Conservation (phyloP, 1,139 yeast species). For the Eremothecium coryli region DNA sequence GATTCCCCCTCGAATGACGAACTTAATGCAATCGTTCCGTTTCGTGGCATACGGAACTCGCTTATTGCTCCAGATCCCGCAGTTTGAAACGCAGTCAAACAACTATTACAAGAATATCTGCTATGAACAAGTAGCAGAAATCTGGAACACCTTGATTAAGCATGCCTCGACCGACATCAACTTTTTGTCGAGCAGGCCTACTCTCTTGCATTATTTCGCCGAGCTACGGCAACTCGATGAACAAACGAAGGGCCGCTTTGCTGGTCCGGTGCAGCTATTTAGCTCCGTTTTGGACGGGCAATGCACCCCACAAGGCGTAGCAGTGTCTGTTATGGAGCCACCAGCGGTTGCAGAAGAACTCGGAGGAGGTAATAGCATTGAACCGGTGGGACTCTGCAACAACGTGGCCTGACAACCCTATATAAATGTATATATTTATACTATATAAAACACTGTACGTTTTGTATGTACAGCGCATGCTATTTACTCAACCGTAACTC, state of each 20-base stretch:
- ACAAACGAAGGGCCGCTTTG: constrained; percentile 43
- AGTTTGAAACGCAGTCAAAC: constrained; percentile 60
- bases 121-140: constrained; percentile 68
- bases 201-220: constrained; percentile 38
- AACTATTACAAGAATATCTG: constrained; percentile 67
- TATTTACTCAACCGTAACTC: too few relatives aligned
- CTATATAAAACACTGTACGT: constrained; percentile 3
- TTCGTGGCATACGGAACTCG: constrained; percentile 62
- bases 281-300: constrained; percentile 16
- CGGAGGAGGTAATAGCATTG: neutral
- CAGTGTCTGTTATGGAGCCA: constrained; percentile 5
- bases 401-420: constrained; percentile 7
- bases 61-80: constrained; percentile 60
- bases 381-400: constrained; percentile 8
- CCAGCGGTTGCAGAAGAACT: constrained; percentile 7
- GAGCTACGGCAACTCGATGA: constrained; percentile 55
- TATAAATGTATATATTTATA: neutral
- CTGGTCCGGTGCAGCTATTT: constrained; percentile 40
- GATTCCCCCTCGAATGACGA: constrained; percentile 64
- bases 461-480: too few relatives aligned
- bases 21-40: constrained; percentile 41
- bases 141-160: constrained; percentile 59
- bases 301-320: neutral
- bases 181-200: constrained; percentile 32
- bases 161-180: constrained; percentile 33